phyloP scores from a whole-genome alignment of 164 flowering plant genomes.

The Paratinospora sagittata region DNA sequence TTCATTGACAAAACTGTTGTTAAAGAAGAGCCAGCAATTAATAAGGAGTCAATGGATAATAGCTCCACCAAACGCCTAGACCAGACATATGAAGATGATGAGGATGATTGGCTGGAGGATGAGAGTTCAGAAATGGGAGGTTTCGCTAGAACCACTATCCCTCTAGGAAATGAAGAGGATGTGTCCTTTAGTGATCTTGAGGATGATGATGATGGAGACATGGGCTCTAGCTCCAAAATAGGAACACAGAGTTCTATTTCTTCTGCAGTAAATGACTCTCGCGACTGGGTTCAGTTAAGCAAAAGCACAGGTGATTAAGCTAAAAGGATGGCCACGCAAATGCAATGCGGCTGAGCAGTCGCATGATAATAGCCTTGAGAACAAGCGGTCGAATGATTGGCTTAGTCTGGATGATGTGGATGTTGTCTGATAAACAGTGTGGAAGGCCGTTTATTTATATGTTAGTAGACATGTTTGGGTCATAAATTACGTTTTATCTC shows the following conservation, averaged over 20 bases:
- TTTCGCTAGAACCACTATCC: slow-evolving; percentile 26
- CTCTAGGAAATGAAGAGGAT: slow-evolving; percentile 64
- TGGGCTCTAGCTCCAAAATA: slow-evolving; percentile 37
- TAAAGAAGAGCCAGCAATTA: slow-evolving; percentile 40
- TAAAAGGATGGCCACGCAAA: slow-evolving; percentile 21
- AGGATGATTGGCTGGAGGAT: slow-evolving; percentile 80
- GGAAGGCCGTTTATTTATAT: not conserved
- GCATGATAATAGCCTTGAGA: slow-evolving; percentile 22
- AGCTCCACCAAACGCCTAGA: slow-evolving; percentile 26
- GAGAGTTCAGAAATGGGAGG: slow-evolving; percentile 48
- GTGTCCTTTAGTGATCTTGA: slow-evolving; percentile 97
- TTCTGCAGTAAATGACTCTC: slow-evolving; percentile 49
- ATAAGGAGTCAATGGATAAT: slow-evolving; percentile 30
- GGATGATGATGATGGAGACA: slow-evolving; percentile 49
- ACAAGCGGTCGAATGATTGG: slow-evolving; percentile 69
- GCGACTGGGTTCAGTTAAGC: slow-evolving; percentile 78
- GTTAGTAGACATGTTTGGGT: not conserved
- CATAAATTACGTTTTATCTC: not conserved
- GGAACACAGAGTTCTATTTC: slow-evolving; percentile 38
- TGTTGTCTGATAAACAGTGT: slow-evolving; percentile 20
- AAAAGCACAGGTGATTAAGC: slow-evolving; percentile 32
- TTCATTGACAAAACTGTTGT: slow-evolving; percentile 58
- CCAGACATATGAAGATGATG: slow-evolving; percentile 53
- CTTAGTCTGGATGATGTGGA: slow-evolving; percentile 67
- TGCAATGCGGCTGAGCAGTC: slow-evolving; percentile 24